Base-by-base conservation (phyloP, 169 alveolate genomes). In the Cryptosporidium sp. region DNA sequence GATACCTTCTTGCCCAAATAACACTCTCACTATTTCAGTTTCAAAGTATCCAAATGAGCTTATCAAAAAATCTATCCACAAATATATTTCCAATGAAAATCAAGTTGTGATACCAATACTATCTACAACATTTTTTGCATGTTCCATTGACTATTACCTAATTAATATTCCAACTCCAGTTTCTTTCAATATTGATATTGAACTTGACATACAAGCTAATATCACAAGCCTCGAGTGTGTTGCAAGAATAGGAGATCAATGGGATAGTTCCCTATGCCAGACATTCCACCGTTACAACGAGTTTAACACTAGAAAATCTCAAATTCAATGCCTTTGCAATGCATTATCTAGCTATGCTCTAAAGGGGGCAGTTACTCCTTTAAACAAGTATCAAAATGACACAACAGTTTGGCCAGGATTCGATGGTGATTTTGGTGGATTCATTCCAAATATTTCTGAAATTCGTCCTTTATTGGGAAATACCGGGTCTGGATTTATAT, bases 1-100 rank as follows among this genome's bases (percentile, higher is more conserved):
- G 89, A 33, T 80, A 12, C 89, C 89, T 23, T 80, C 89, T 10
- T 80, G 89, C 39, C 74, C 89, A 59, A 80, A 80, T 59, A 80
- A 80, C 33, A 80, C 80, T 16, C 35, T 43, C 23, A 31, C 89
- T 6, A 62, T 80, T 41, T 59, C 89, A 4, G 62, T 80, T 21
- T 37, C 67, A 41, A 80, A 31, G 21, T 62, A 62, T 48, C 89
- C 89, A 61, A 41, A 35, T 59, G 65, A 59, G 7, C 23, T 65
- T n/a, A 62, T 80, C 21, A 80, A 43, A 41, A 62, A 65, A 31
- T 31, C 75, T 8, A 35, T 80, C 21, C 69, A 80, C 14, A 80
- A 62, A 29, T 23, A 62, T 9, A 14, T 65, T 18, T 29, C 74
- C 21, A 61, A 9, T 10, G 75, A 80, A 14, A 41, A 31, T 31